These are phyloP conservation scores for Tylopilus subfusipes DNA, from an alignment of 768 basidiomycete species.

Conservation along the genomic window DNA sequence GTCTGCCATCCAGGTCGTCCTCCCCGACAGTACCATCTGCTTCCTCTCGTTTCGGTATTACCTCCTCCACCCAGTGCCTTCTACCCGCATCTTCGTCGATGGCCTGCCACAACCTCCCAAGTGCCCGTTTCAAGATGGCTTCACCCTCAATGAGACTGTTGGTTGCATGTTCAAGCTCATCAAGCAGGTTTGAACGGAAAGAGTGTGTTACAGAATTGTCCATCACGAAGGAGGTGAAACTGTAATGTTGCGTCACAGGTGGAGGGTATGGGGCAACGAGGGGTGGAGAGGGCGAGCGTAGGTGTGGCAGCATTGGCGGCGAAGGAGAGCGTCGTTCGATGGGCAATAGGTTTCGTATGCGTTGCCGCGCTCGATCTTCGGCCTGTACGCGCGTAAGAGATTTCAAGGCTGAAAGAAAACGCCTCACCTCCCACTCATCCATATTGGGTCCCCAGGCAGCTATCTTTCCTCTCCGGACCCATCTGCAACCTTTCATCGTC, in stretches of 20 bases:
- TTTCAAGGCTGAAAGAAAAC: slow-evolving; percentile 3
- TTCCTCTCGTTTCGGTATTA: slow-evolving; percentile 67
- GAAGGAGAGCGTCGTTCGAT: slow-evolving; percentile 60
- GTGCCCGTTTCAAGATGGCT: slow-evolving; percentile 62
- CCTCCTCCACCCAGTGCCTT: slow-evolving; percentile 32
- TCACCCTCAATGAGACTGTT: slow-evolving; percentile 85
- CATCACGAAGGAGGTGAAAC: slow-evolving; percentile 81
- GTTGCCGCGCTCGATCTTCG: slow-evolving; percentile 81
- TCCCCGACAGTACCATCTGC: slow-evolving; percentile 52
- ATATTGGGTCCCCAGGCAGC: slow-evolving; percentile 78
- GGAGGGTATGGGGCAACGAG: slow-evolving; percentile 71
- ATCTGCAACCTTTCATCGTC: slow-evolving; percentile 67
- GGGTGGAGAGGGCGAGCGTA: slow-evolving; percentile 77
- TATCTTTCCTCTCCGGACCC: slow-evolving; percentile 80
- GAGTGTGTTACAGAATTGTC: slow-evolving; percentile 82
- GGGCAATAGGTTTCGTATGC: slow-evolving; percentile 66
- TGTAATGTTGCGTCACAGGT: slow-evolving; percentile 64
- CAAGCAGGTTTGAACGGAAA: slow-evolving; percentile 73
- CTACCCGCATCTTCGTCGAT: slow-evolving; percentile 67
- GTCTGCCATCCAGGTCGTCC: slow-evolving; percentile 39
- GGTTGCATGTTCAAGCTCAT: slow-evolving; percentile 78
- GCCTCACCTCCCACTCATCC: slow-evolving; percentile 79
- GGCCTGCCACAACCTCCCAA: slow-evolving; percentile 80
- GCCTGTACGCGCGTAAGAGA: slow-evolving; percentile 42
- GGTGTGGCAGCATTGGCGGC: slow-evolving; percentile 69